Percentiles rank a stretch among this genome's conserved stretches.
Evolutionary conservation across 495 filamentous ascomycete species (phyloP).

Genomic region (Pyrenula massariospora): DNA sequence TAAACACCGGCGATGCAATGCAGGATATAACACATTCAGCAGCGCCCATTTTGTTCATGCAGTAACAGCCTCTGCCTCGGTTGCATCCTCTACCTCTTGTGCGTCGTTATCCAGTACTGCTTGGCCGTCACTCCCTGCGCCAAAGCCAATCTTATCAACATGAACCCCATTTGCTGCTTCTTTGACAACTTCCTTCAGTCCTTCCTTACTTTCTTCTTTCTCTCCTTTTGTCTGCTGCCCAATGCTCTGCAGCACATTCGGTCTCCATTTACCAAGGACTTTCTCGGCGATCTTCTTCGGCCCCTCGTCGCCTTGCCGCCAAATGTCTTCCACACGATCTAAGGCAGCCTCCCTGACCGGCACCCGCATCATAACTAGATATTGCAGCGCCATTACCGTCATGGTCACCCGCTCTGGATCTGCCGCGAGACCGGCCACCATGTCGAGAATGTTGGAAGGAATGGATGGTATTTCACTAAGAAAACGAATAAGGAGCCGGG

Average conservation of each 20-base stretch:
- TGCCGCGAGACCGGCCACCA: slow-evolving; percentile 68
- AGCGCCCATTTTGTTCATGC: no score
- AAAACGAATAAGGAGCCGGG: slow-evolving; percentile 74
- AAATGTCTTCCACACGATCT: slow-evolving; percentile 76
- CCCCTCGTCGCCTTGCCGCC: slow-evolving; percentile 39
- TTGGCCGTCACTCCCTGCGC: not conserved
- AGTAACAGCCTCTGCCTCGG: no score
- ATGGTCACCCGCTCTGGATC: slow-evolving; percentile 72
- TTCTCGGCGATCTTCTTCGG: slow-evolving; percentile 36
- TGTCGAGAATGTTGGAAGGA: slow-evolving; percentile 51
- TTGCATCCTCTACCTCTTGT: not conserved
- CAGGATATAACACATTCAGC: not conserved
- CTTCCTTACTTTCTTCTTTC: not conserved
- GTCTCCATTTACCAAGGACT: slow-evolving; percentile 31
- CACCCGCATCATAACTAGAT: slow-evolving; percentile 75
- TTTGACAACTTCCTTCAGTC: not conserved
- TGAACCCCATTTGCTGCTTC: not conserved
- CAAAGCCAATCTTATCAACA: not conserved
- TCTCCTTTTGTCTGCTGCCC: not conserved
- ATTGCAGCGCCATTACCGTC: slow-evolving; percentile 51
- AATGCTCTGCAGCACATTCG: slow-evolving; percentile 1
- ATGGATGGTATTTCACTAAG: slow-evolving; percentile 84
- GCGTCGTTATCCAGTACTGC: not conserved
- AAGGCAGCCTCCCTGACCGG: slow-evolving; percentile 72
- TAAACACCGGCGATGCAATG: not conserved